A percentile compares a stretch with the other conserved stretches of the same genome.
Conservation (phyloP, 2,329 filamentous ascomycete genomes). For the Colletotrichum abscissum region DNA sequence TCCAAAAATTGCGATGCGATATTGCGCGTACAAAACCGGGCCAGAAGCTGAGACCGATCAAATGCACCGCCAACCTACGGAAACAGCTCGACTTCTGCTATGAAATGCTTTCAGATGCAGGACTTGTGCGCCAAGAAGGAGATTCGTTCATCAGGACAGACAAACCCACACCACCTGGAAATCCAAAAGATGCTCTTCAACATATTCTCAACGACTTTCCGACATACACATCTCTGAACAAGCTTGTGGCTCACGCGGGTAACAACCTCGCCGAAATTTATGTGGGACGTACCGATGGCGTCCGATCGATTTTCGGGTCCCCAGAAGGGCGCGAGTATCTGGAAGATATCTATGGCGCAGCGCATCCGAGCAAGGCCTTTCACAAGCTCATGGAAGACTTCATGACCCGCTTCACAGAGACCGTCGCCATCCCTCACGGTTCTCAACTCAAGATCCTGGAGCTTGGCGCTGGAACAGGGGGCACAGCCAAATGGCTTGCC, state of each 20-base stretch:
- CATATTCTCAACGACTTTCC: slow-evolving; percentile 8
- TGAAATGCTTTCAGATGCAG: slow-evolving; percentile 3
- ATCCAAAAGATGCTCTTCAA: neutral
- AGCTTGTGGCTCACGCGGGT: slow-evolving; percentile 5
- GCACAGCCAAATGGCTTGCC: slow-evolving; percentile 32
- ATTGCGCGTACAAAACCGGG: slow-evolving; percentile 6
- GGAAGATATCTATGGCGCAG: slow-evolving; percentile 20
- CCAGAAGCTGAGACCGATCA: slow-evolving; percentile 8
- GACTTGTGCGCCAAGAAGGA: neutral
- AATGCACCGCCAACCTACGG: neutral
- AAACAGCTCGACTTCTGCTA: slow-evolving; percentile 25
- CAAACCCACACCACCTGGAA: neutral
- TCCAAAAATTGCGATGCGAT: slow-evolving; percentile 20
- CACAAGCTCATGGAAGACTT: slow-evolving; percentile 24
- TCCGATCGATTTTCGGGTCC: slow-evolving; percentile 17
- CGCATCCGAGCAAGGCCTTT: slow-evolving; percentile 24
- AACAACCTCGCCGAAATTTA: slow-evolving; percentile 14
- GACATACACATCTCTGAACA: slow-evolving; percentile 9
- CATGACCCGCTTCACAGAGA: neutral
- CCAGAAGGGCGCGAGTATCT: slow-evolving; percentile 21
- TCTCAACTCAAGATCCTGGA: slow-evolving; percentile 4
- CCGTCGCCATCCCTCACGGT: neutral
- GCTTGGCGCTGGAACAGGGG: slow-evolving; percentile 13
- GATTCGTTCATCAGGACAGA: slow-evolving; percentile 1
- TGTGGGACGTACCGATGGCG: slow-evolving; percentile 8